Conservation (phyloP, 495 filamentous ascomycete genomes). For the Aspergillus homomorphus region DNA sequence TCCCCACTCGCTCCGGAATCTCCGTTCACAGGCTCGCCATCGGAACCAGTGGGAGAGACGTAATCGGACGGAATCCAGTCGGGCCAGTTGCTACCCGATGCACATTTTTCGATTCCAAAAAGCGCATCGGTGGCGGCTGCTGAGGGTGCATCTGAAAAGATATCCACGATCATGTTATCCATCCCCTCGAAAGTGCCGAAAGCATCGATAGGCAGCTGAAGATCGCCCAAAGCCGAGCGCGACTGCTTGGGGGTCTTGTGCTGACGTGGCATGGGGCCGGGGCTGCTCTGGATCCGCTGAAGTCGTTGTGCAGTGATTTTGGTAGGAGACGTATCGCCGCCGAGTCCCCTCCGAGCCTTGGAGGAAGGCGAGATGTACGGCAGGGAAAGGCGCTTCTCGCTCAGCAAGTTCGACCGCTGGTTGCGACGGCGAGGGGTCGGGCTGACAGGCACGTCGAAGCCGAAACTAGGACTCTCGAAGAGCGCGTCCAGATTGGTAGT, state of each 20-base stretch:
- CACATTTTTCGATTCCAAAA: constrained; percentile 25
- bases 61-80: constrained; percentile 42
- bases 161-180: constrained; percentile 42
- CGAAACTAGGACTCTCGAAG: constrained; percentile 50
- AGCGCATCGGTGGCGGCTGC: constrained; percentile 23
- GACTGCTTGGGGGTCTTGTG: constrained; percentile 28
- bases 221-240: constrained; percentile 19
- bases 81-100: constrained; percentile 31
- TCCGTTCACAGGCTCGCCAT: constrained; percentile 14
- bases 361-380: constrained; percentile 36
- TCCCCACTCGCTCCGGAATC: constrained; percentile 17
- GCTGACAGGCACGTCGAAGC: constrained; percentile 54
- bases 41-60: constrained; percentile 32
- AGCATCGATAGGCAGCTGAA: constrained; percentile 19
- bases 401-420: constrained; percentile 42
- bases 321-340: constrained; percentile 26
- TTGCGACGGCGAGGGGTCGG: constrained; percentile 55
- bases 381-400: constrained; percentile 44
- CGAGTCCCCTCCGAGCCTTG: constrained; percentile 26
- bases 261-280: constrained; percentile 21
- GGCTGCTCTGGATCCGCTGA: constrained; percentile 33
- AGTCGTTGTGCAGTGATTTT: constrained; percentile 37
- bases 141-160: constrained; percentile 32
- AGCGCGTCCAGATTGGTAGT: constrained; percentile 53
- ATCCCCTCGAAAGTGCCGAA: constrained; percentile 33